These are phyloP conservation scores for Grigorovia transvaalensis DNA, from an alignment of 805 yeast species.

Conservation along the genomic window DNA sequence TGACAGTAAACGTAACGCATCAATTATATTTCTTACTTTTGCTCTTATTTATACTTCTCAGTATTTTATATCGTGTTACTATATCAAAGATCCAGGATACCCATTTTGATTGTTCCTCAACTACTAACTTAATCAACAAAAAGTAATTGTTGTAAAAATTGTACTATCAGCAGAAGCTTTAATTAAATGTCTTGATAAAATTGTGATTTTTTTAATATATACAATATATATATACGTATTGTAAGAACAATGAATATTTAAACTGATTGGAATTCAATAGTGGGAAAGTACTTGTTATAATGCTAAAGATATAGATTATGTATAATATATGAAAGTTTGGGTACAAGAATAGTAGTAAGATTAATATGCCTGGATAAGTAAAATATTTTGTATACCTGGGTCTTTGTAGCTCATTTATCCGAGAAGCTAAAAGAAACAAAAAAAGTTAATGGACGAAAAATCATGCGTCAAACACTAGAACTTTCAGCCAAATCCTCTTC, in stretches of 20 bases:
- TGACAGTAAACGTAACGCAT: constrained; percentile 14
- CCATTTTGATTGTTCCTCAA: constrained; percentile 8
- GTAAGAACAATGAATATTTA: too few species aligned
- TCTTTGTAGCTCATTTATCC: too few species aligned
- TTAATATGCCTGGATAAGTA: neutral
- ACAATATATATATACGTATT: too few species aligned
- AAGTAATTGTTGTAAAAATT: neutral
- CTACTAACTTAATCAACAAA: neutral
- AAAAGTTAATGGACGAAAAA: neutral
- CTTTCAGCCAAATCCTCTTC: constrained; percentile 3
- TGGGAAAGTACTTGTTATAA: too few species aligned
- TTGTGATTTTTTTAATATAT: too few species aligned
- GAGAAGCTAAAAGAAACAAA: neutral
- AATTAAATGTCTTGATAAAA: too few species aligned
- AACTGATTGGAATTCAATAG: too few species aligned
- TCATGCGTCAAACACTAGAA: neutral
- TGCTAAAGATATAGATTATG: too few species aligned
- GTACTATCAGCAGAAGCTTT: neutral
- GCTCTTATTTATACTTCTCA: constrained; percentile 14
- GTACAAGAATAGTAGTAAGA: neutral
- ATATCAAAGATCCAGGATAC: constrained; percentile 23
- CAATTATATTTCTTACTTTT: constrained; percentile 8
- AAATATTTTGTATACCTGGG: neutral
- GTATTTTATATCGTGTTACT: constrained; percentile 19
- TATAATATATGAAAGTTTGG: neutral